Evolutionary conservation across 768 basidiomycete species (phyloP), one percentile per base, ranked within the genome.

Genomic region (Mycena belliarum): DNA sequence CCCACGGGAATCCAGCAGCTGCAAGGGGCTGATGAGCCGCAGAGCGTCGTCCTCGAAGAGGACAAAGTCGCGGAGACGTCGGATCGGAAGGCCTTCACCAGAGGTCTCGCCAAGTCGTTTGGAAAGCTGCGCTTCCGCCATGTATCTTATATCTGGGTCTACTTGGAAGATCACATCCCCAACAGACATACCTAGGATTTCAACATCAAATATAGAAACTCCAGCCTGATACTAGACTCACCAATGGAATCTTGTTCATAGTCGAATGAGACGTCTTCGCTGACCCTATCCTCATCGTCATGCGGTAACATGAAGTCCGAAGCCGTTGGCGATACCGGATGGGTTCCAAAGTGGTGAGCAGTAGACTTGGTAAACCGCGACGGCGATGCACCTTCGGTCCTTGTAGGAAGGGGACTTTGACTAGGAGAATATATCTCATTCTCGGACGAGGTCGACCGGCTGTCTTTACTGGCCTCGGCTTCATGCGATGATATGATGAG

Each of bases 31-130:
- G 10, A 87, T 66, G 4, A 83, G 64, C 16, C 74, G 66, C 8
- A 65, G 54, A 1, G 76, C 76, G 1, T 65, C 56, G 14, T 60
- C 28, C 15, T 83, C 69, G 52, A 85, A 88, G 29, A 89, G 70
- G 0, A 73, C 66, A 63, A 88, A 89, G 55, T 84, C 72, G 0
- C 74, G 70, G 10, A 90, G 73, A 0, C 78, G 60, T 8, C 88
- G 81, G 42, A 90, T 73, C 15, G 88, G 88, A 29, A 87, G 61
- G 9, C 75, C 73, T 8, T 67, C 64, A 18, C 76, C 75, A 47
- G 63, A 60, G 1, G 45, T 52, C 21, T 63, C 61, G 21, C 28
- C 6, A 24, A 50, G 40, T 4, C 6, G 2, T 18, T 38, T 38
- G 32, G 41, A 65, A 15, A 83, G 60, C 44, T 76, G 67, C 14